Base-by-base conservation (phyloP, 192 early-diverging fungal species). In the Coemansia sp. region DNA sequence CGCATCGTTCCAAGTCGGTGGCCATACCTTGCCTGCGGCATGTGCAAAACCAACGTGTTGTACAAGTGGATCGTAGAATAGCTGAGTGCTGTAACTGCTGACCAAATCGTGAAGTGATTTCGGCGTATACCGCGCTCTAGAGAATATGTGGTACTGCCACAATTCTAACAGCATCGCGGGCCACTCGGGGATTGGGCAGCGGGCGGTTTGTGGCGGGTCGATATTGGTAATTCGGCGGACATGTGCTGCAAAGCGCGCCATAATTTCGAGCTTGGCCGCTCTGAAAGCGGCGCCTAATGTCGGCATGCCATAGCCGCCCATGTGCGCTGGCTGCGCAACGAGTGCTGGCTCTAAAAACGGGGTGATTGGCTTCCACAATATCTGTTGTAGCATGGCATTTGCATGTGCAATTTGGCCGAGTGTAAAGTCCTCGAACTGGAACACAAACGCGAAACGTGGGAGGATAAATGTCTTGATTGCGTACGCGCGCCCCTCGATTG, bases 381-480 rank as follows among this genome's bases (percentile, higher is more conserved):
- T 34, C 12, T 48, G 36, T 10, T 51, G 61, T 8, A 63, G 7
- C 31, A 17, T 4, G 3, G 17, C 28, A 15, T 63, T 51, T 20
- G 38, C 21, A 0, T 31, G 2, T 17, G 49, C 3, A 51, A 63
- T 21, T 36, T 26, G 37, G 3, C 15, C 51, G 19, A 21, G 48
- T 20, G 61, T 44, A 36, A 63, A 63, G 3, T 36, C 19, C 61
- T 63, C 61, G 10, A 63, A 54, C 12, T 20, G 50, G 47, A 63
- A 63, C 15, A 40, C 6, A 15, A 63, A 54, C 3, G 28, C n/a
- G 19, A 63, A 54, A 1, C 51, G 19, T 8, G 61, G 50, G 21
- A 54, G 21, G 12, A 63, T 20, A 48, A 63, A 63, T n/a, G 37
- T 63, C 19, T n/a, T 1, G 5, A 63, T 31, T 2, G 19, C 38